Evolutionary conservation across 352 stramenopile species (phyloP).

Genomic region (Phytophthora sp.): DNA sequence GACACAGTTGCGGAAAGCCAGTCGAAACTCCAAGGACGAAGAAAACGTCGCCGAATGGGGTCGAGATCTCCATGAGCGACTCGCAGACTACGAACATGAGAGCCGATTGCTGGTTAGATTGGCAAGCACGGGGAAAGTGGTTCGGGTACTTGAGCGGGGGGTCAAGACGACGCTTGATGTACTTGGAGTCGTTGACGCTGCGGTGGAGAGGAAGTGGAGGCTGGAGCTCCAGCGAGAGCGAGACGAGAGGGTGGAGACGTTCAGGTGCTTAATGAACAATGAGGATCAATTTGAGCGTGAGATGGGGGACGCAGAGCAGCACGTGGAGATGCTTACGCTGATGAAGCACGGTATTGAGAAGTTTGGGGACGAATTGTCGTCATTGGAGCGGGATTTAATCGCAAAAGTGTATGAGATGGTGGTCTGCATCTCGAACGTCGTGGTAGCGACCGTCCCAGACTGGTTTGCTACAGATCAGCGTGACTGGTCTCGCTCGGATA

Average conservation of each 20-base stretch:
- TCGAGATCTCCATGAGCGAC: neutral
- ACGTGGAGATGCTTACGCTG: conserved; percentile 27
- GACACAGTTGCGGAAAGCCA: neutral
- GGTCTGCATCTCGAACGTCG: neutral
- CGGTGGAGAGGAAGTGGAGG: neutral
- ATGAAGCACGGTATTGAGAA: conserved; percentile 23
- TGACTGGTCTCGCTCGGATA: neutral
- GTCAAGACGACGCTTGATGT: neutral
- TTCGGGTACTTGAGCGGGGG: conserved; percentile 2
- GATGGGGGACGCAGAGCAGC: conserved; percentile 18
- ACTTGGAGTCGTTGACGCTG: neutral
- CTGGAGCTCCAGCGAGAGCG: conserved; percentile 1
- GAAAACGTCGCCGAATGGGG: neutral
- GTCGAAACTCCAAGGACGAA: neutral
- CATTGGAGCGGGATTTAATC: conserved; percentile 12
- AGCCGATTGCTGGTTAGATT: conserved; percentile 25
- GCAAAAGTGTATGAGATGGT: conserved; percentile 7
- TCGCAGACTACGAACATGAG: conserved; percentile 28
- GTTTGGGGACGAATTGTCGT: neutral
- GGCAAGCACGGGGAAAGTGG: conserved; percentile 19
- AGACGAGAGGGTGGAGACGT: conserved; percentile 3
- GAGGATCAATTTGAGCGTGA: neutral
- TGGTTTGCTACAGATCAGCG: conserved; percentile 9
- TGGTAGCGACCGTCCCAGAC: conserved; percentile 1
- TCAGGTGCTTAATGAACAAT: neutral